phyloP scores from a whole-genome alignment of 805 yeast species.

The Lipomyces orientalis region DNA sequence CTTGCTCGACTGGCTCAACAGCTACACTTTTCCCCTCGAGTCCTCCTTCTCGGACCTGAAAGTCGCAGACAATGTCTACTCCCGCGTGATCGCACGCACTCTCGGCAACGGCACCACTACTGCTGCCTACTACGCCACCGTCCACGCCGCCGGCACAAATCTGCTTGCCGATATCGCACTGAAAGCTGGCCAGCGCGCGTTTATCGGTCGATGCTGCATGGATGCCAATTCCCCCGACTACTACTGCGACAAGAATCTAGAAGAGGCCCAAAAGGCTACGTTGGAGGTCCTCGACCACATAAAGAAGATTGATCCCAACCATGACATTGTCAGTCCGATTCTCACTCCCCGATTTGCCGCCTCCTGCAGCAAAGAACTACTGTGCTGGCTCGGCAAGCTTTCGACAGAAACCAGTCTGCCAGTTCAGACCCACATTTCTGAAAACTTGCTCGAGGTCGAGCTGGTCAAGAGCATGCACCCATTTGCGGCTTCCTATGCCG shows the following conservation, averaged over 20 bases:
- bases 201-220: slow-evolving; percentile 95
- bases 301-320: slow-evolving; percentile 56
- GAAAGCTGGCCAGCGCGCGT: slow-evolving; percentile 78
- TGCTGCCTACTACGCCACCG: slow-evolving; percentile 89
- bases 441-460: slow-evolving; percentile 73
- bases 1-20: slow-evolving; percentile 84
- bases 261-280: slow-evolving; percentile 62
- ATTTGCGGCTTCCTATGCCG: slow-evolving; percentile 67
- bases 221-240: slow-evolving; percentile 78
- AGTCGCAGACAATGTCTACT: slow-evolving; percentile 67
- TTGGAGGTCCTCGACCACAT: slow-evolving; percentile 63
- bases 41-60: slow-evolving; percentile 60
- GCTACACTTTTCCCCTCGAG: slow-evolving; percentile 90
- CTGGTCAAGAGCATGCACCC: slow-evolving; percentile 80
- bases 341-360: slow-evolving; percentile 96
- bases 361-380: slow-evolving; percentile 68
- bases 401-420: slow-evolving; percentile 59
- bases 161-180: slow-evolving; percentile 75
- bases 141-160: slow-evolving; percentile 76
- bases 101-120: slow-evolving; percentile 85
- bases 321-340: slow-evolving; percentile 68
- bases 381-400: slow-evolving; percentile 67
- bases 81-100: slow-evolving; percentile 70
- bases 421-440: slow-evolving; percentile 90
- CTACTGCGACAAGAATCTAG: slow-evolving; percentile 60